A percentile compares a stretch with the other conserved stretches of the same genome.
phyloP scores from a whole-genome alignment of 495 filamentous ascomycete species.

The Aspergillus hancockii region DNA sequence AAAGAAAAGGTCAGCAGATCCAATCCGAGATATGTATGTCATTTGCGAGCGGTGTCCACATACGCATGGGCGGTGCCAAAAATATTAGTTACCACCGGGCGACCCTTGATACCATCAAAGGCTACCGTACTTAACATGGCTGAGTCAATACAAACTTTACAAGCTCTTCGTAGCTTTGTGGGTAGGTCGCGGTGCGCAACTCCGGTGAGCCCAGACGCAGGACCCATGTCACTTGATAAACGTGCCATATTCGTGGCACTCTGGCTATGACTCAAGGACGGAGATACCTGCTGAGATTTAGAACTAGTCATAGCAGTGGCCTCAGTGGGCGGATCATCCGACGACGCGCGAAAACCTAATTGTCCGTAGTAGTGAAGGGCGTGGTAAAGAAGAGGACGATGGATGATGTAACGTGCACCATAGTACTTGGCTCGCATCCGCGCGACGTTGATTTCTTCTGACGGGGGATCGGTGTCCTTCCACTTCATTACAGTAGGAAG shows the following conservation, averaged over 20 bases:
- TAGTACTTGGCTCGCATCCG: conserved; percentile 92
- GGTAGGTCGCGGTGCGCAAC: conserved; percentile 29
- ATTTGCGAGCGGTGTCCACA: conserved; percentile 36
- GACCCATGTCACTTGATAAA: conserved; percentile 40
- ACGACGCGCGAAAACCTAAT: conserved; percentile 27
- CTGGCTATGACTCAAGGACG: conserved; percentile 27
- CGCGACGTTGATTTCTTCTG: conserved; percentile 76
- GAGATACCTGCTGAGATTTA: conserved; percentile 36
- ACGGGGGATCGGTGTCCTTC: conserved; percentile 65
- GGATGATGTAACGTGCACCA: conserved; percentile 86
- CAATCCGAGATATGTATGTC: background rate
- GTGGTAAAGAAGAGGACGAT: conserved; percentile 74
- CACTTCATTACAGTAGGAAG: conserved; percentile 58
- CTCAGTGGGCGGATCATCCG: conserved; percentile 34
- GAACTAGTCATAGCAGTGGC: conserved; percentile 25
- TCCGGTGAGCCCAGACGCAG: conserved; percentile 1
- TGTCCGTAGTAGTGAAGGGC: conserved; percentile 53
- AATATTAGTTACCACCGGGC: conserved; percentile 88
- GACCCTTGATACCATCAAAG: conserved; percentile 69
- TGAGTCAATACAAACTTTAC: conserved; percentile 64
- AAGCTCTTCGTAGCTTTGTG: conserved; percentile 49
- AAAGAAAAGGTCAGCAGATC: conserved; percentile 8
- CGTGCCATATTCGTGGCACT: conserved; percentile 34
- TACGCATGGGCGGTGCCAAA: conserved; percentile 97
- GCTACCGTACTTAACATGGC: conserved; percentile 83